Evolutionary conservation across 108 stramenopile genomes (phyloP).

Genomic region (Conticribra weissflogii): DNA sequence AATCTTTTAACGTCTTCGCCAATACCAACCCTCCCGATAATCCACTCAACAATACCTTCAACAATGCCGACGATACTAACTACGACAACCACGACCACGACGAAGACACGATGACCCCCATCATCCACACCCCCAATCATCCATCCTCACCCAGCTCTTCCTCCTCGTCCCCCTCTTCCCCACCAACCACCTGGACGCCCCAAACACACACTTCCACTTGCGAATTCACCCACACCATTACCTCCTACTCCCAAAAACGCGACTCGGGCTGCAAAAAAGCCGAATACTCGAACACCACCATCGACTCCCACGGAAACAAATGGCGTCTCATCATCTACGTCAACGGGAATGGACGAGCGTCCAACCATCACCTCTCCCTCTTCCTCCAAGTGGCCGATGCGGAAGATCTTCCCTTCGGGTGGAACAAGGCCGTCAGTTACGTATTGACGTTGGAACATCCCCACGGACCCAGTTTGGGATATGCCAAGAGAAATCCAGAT

Average conservation of each 20-base stretch:
- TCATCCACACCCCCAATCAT: conserved; percentile 4
- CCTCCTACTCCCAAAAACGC: conserved; percentile 79
- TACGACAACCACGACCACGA: neutral
- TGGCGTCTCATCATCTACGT: conserved; percentile 92
- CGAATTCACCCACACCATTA: conserved; percentile 88
- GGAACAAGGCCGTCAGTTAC: conserved; percentile 89
- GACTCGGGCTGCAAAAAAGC: conserved; percentile 93
- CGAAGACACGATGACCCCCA: conserved; percentile 1
- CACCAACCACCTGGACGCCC: conserved; percentile 62
- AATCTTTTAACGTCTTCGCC: too few relatives aligned
- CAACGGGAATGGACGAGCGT: conserved; percentile 88
- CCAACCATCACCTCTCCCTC: conserved; percentile 86
- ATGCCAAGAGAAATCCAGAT: conserved; percentile 91
- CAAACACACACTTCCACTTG: conserved; percentile 81
- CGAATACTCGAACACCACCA: conserved; percentile 79
- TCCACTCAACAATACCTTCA: too few relatives aligned
- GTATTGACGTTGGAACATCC: conserved; percentile 90
- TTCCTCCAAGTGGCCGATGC: conserved; percentile 92
- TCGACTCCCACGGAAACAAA: conserved; percentile 83
- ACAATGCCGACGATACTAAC: too few relatives aligned
- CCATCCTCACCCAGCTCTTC: too few relatives aligned
- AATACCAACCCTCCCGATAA: too few relatives aligned
- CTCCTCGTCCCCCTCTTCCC: neutral
- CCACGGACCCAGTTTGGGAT: conserved; percentile 58
- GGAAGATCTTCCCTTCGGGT: conserved; percentile 88